These are phyloP conservation scores for Flaveria bidentis DNA, from an alignment of 129 eudicot species.

Conservation along the genomic window DNA sequence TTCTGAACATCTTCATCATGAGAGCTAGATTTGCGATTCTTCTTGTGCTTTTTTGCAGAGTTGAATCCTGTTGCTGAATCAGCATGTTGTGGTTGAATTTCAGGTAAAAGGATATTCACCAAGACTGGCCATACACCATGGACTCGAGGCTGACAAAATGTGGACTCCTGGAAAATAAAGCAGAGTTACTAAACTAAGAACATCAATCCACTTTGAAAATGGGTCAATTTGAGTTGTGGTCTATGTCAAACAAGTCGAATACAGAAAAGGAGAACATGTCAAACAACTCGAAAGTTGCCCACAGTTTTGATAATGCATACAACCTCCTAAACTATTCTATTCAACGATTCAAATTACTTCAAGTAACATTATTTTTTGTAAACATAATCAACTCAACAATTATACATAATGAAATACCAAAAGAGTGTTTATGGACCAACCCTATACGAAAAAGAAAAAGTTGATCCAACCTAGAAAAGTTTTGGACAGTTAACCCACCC, in stretches of 20 bases:
- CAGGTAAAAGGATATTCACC: conserved; percentile 65
- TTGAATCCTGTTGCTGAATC: conserved; percentile 53
- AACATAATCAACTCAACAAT: background rate
- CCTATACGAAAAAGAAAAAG: background rate
- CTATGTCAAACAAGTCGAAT: background rate
- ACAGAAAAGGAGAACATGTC: background rate
- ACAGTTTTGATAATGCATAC: background rate
- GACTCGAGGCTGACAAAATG: conserved; percentile 95
- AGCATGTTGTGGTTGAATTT: conserved; percentile 44
- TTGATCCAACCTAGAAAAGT: background rate
- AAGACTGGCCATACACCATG: conserved; percentile 85
- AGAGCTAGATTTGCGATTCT: conserved; percentile 64
- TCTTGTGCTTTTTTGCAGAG: conserved; percentile 79
- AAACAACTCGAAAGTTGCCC: background rate
- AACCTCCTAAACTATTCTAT: background rate
- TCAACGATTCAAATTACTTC: background rate
- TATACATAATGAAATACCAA: background rate
- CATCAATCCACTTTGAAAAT: background rate
- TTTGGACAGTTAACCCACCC: background rate
- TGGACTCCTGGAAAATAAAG: conserved; percentile 67
- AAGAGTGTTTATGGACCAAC: background rate
- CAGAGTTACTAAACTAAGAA: conserved; percentile 16
- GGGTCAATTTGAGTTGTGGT: background rate
- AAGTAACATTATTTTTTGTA: background rate
- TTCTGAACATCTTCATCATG: conserved; percentile 67